phyloP scores from a whole-genome alignment of 768 basidiomycete species.

The Calocybe gangraenosa region DNA sequence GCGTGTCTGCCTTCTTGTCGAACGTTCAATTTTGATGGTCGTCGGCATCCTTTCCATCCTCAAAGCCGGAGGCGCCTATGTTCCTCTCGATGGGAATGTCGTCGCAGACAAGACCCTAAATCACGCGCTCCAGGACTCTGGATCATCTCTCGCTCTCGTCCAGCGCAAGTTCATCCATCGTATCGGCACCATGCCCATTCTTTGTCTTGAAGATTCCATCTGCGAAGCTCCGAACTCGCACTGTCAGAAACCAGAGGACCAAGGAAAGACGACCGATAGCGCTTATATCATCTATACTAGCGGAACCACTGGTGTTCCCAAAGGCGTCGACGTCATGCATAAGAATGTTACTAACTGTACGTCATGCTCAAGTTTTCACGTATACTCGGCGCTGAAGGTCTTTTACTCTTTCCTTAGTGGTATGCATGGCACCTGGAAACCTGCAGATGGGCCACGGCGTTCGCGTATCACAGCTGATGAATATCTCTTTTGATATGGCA shows the following conservation, averaged over 20 bases:
- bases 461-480: slow-evolving; percentile 55
- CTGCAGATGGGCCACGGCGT: slow-evolving; percentile 50
- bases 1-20: slow-evolving; percentile 50
- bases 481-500: slow-evolving; percentile 64
- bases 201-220: slow-evolving; percentile 21
- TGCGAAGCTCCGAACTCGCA: slow-evolving; percentile 21
- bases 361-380: slow-evolving; percentile 21
- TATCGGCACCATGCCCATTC: background rate
- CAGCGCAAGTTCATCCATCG: slow-evolving; percentile 38
- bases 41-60: slow-evolving; percentile 52
- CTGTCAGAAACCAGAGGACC: slow-evolving; percentile 34
- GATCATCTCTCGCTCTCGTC: slow-evolving; percentile 37
- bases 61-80: slow-evolving; percentile 55
- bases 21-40: slow-evolving; percentile 50
- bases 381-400: background rate
- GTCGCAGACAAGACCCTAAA: slow-evolving; percentile 48
- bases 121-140: slow-evolving; percentile 47
- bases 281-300: slow-evolving; percentile 61
- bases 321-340: slow-evolving; percentile 58
- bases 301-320: slow-evolving; percentile 53
- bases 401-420: slow-evolving; percentile 17
- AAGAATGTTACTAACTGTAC: slow-evolving; percentile 52
- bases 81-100: slow-evolving; percentile 54
- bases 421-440: slow-evolving; percentile 45
- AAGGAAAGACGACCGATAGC: slow-evolving; percentile 34